Evolutionary conservation across 1,139 yeast genomes (phyloP).

Genomic region (Lodderomyces parapsilosis): DNA sequence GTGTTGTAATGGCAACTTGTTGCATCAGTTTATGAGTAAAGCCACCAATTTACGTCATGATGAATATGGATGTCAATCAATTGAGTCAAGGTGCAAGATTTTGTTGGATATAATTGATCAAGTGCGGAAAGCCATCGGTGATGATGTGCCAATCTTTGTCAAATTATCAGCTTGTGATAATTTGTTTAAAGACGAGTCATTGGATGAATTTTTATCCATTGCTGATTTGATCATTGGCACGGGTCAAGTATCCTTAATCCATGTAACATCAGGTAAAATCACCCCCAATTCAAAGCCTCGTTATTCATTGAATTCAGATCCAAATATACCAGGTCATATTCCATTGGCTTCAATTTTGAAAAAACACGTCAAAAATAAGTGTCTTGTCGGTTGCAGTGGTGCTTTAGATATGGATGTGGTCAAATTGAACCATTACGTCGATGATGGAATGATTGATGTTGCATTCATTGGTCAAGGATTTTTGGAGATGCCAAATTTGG

Average conservation of each 20-base stretch:
- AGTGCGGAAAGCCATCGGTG: conserved; percentile 23
- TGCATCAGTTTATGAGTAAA: conserved; percentile 36
- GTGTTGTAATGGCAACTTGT: conserved; percentile 50
- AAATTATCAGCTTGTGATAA: conserved; percentile 45
- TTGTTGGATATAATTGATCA: conserved; percentile 58
- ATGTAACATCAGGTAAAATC: conserved; percentile 55
- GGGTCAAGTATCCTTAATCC: conserved; percentile 27
- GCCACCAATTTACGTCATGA: conserved; percentile 45
- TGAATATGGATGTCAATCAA: conserved; percentile 48
- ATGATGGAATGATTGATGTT: conserved; percentile 43
- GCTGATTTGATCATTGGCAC: background rate
- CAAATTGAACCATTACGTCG: conserved; percentile 37
- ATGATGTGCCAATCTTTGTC: conserved; percentile 36
- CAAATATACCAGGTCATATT: conserved; percentile 22
- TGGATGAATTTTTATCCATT: conserved; percentile 19
- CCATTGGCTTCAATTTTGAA: conserved; percentile 42
- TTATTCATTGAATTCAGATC: conserved; percentile 11
- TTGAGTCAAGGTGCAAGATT: conserved; percentile 63
- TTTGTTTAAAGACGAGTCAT: conserved; percentile 17
- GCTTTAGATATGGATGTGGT: conserved; percentile 28
- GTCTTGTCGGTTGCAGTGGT: conserved; percentile 48
- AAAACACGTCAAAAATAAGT: conserved; percentile 34
- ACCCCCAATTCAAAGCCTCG: conserved; percentile 19
- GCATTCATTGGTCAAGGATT: conserved; percentile 45
- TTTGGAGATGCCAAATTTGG: conserved; percentile 47